Evolutionary conservation across 1,284 basidiomycete species (phyloP).

Genomic region (Ceratobasidium theobromae): DNA sequence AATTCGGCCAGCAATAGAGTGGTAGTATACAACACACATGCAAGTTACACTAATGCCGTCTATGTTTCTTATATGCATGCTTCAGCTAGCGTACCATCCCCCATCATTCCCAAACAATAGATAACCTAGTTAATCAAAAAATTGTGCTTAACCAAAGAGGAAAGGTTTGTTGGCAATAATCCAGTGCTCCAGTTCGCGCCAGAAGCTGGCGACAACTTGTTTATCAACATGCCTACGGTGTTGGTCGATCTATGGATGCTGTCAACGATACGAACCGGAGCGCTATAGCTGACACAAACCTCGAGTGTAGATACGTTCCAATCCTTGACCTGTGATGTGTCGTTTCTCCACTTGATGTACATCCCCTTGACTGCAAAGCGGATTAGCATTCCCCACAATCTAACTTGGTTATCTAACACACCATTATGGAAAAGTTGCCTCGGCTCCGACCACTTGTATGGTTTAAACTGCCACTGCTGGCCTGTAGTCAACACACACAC

Average conservation of each 20-base stretch:
- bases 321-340: slow-evolving; percentile 86
- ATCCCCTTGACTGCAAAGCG: slow-evolving; percentile 91
- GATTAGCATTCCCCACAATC: too few relatives aligned
- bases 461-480: slow-evolving; percentile 95
- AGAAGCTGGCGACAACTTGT: slow-evolving; percentile 91
- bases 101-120: too few relatives aligned
- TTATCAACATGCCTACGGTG: slow-evolving; percentile 92
- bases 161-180: slow-evolving; percentile 74
- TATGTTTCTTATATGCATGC: too few relatives aligned
- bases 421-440: slow-evolving; percentile 90
- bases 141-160: background rate
- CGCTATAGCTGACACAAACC: slow-evolving; percentile 48
- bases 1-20: too few relatives aligned
- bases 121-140: too few relatives aligned
- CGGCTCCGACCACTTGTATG: slow-evolving; percentile 95
- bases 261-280: slow-evolving; percentile 8
- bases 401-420: too few relatives aligned
- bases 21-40: too few relatives aligned
- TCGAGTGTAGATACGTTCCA: slow-evolving; percentile 97
- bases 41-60: too few relatives aligned
- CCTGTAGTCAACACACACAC: slow-evolving; percentile 97
- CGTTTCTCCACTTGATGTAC: slow-evolving; percentile 91
- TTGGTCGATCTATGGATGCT: slow-evolving; percentile 93
- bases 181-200: slow-evolving; percentile 89
- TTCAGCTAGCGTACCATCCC: too few relatives aligned